These are phyloP conservation scores for Echinochloa phyllopogon DNA, from an alignment of 176 grass and related monocot species.

Conservation along the genomic window DNA sequence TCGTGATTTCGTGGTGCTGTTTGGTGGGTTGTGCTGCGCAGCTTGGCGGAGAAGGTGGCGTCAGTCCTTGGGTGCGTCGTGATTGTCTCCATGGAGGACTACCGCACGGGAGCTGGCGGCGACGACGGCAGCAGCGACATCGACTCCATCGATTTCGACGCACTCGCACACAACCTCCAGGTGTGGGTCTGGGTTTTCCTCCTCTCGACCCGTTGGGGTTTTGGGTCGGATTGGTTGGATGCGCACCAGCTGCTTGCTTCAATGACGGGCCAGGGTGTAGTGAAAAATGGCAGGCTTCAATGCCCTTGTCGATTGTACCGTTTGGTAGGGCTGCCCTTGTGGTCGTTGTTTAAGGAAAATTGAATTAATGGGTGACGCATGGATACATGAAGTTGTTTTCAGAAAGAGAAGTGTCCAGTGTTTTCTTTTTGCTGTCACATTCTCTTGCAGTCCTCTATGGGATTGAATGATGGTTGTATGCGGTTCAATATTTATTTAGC, in stretches of 20 bases:
- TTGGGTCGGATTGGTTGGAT: constrained; percentile 41
- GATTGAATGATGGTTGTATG: neutral
- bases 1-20: neutral
- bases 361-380: constrained; percentile 28
- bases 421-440: constrained; percentile 20
- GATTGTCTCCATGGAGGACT: constrained; percentile 98
- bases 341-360: neutral
- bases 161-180: constrained; percentile 73
- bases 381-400: constrained; percentile 29
- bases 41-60: constrained; percentile 96
- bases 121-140: constrained; percentile 86
- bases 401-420: constrained; percentile 30
- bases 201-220: constrained; percentile 19
- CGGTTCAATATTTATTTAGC: constrained; percentile 2
- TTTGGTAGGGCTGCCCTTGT: constrained; percentile 30
- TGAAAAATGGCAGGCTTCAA: constrained; percentile 33
- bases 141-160: constrained; percentile 74
- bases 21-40: constrained; percentile 26
- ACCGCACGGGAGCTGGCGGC: constrained; percentile 69
- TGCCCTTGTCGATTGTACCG: neutral
- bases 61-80: constrained; percentile 89
- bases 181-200: constrained; percentile 52
- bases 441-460: constrained; percentile 31
- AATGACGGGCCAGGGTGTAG: constrained; percentile 15
- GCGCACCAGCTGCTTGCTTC: constrained; percentile 37